Conservation (phyloP, 129 eudicot species). For the Dittrichia graveolens region DNA sequence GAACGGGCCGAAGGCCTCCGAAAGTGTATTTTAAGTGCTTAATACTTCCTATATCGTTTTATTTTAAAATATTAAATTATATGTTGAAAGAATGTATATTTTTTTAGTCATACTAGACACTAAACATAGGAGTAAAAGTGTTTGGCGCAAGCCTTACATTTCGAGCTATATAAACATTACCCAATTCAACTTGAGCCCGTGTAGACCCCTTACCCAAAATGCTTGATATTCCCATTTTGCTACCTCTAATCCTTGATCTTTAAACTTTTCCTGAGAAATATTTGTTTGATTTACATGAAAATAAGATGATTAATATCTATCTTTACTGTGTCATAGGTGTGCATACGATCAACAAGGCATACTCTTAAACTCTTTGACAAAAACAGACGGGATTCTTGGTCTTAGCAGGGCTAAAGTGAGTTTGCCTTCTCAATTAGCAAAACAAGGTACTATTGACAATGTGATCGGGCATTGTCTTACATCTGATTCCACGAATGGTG, state of each 20-base stretch:
- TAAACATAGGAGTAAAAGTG: neutral
- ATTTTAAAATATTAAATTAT: neutral
- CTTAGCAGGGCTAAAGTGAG: conserved; percentile 81
- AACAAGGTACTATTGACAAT: conserved; percentile 56
- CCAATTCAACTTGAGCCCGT: neutral
- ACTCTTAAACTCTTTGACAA: conserved; percentile 57
- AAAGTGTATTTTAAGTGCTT: neutral
- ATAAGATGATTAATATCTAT: neutral
- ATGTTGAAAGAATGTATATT: neutral
- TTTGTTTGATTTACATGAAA: conserved; percentile 18
- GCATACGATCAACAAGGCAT: conserved; percentile 80
- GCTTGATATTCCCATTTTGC: neutral
- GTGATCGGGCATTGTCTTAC: conserved; percentile 79
- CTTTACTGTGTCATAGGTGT: conserved; percentile 45
- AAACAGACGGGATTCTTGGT: conserved; percentile 81
- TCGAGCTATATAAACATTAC: neutral
- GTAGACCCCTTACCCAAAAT: neutral
- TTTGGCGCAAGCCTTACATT: neutral
- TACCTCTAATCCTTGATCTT: neutral
- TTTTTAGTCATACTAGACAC: neutral
- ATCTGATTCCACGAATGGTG: conserved; percentile 48
- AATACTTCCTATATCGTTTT: neutral
- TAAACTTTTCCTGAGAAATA: neutral
- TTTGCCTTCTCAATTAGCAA: conserved; percentile 74
- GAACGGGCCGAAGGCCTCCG: too few relatives aligned